A percentile compares a stretch with the other conserved stretches of the same genome.
Conservation (phyloP, 108 stramenopile species). For the Pinguiococcus pyrenoidosus region DNA sequence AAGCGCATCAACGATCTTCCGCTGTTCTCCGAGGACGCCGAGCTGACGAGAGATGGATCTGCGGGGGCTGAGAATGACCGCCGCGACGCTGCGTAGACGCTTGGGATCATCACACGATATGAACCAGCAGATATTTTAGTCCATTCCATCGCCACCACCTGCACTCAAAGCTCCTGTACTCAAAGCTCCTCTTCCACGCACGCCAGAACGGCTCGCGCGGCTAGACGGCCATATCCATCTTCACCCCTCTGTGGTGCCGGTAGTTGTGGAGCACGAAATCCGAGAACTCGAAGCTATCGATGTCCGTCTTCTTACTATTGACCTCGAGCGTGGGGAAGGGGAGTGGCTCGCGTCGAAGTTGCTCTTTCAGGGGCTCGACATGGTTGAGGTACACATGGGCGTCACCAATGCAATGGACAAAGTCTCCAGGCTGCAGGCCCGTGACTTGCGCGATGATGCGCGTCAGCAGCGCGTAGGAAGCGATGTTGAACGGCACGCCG, state of each 20-base stretch:
- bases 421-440: slow-evolving; percentile 75
- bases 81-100: too few relatives aligned
- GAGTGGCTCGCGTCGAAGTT: slow-evolving; percentile 71
- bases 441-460: slow-evolving; percentile 61
- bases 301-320: slow-evolving; percentile 57
- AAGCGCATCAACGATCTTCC: too few relatives aligned
- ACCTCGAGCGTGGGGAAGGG: slow-evolving; percentile 85
- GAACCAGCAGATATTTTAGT: too few relatives aligned
- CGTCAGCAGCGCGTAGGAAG: slow-evolving; percentile 84
- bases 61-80: too few relatives aligned
- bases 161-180: too few relatives aligned
- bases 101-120: too few relatives aligned
- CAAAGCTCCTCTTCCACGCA: too few relatives aligned
- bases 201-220: too few relatives aligned
- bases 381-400: slow-evolving; percentile 99
- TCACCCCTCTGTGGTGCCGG: slow-evolving; percentile 74
- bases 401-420: slow-evolving; percentile 95
- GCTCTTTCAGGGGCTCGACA: slow-evolving; percentile 87
- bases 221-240: slow-evolving; percentile 99
- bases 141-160: too few relatives aligned
- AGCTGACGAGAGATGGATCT: too few relatives aligned
- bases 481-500: slow-evolving; percentile 99
- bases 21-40: too few relatives aligned
- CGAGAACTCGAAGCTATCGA: slow-evolving; percentile 72
- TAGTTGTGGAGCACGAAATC: slow-evolving; percentile 89